These are phyloP conservation scores for Cronartium quercuum DNA, from an alignment of 1,284 basidiomycete species.

Conservation along the genomic window DNA sequence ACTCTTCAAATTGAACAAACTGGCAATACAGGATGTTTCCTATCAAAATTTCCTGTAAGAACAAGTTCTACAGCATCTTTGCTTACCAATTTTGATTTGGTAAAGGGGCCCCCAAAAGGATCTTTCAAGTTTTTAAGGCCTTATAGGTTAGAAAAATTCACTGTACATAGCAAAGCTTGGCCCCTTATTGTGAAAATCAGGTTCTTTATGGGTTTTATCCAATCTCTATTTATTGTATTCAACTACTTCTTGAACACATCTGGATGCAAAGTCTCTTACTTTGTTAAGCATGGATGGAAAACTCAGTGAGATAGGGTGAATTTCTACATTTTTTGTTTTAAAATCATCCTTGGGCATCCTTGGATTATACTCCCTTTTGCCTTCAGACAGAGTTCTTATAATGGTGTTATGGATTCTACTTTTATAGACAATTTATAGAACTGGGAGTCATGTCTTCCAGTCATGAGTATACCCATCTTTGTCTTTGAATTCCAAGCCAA, in stretches of 20 bases:
- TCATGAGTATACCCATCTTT: slow-evolving; percentile 16
- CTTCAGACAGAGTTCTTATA: background rate
- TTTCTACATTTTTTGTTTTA: background rate
- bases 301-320: background rate
- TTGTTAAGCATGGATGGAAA: slow-evolving; percentile 4
- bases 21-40: slow-evolving; percentile 1
- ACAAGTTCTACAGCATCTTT: background rate
- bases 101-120: background rate
- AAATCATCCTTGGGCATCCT: background rate
- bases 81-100: background rate
- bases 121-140: background rate
- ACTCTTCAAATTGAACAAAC: too few species aligned
- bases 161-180: too few species aligned
- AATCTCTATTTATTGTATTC: slow-evolving; percentile 19
- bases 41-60: background rate
- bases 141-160: background rate
- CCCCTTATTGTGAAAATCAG: too few species aligned
- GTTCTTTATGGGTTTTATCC: slow-evolving; percentile 1
- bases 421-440: slow-evolving; percentile 12
- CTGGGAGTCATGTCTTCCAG: slow-evolving; percentile 14
- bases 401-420: background rate
- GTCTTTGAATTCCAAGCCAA: slow-evolving; percentile 14
- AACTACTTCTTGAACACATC: slow-evolving; percentile 4
- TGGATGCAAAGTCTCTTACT: background rate
- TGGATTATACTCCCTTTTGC: slow-evolving; percentile 7